Percentiles rank a stretch among this genome's conserved stretches.
Evolutionary conservation across 179 eudicot genomes (phyloP).

Genomic region (Spergularia azorica): DNA sequence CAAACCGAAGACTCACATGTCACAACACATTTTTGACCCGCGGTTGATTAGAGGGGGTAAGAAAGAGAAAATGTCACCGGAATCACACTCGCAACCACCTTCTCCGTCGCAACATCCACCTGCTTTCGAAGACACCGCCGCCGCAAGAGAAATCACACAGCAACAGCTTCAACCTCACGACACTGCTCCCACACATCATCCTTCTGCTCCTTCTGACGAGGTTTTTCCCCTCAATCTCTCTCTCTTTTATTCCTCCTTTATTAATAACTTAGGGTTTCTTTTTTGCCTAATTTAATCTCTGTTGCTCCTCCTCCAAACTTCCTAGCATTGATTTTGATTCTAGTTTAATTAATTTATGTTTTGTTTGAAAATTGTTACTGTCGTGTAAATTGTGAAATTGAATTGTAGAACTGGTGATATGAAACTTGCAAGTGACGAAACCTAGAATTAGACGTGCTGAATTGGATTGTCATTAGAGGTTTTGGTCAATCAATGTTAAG

Average conservation of each 20-base stretch:
- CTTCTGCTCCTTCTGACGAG: constrained; percentile 80
- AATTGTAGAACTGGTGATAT: too few relatives aligned
- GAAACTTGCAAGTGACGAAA: too few relatives aligned
- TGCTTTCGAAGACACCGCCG: background rate
- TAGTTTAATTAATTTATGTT: too few relatives aligned
- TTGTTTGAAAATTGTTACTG: too few relatives aligned
- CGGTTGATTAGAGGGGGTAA: background rate
- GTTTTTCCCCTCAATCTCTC: constrained; percentile 26
- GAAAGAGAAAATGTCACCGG: constrained; percentile 26
- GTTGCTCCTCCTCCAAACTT: background rate
- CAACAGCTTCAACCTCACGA: constrained; percentile 17
- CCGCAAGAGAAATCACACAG: constrained; percentile 17
- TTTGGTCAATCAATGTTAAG: too few relatives aligned
- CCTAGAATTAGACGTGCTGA: too few relatives aligned
- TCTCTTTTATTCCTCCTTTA: background rate
- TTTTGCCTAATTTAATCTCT: constrained; percentile 14
- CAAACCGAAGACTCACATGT: too few relatives aligned
- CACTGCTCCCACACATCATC: constrained; percentile 52
- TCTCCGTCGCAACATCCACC: constrained; percentile 7
- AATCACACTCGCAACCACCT: background rate
- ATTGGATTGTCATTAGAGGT: too few relatives aligned
- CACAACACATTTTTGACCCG: background rate
- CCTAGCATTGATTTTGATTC: background rate
- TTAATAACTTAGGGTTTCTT: constrained; percentile 17
- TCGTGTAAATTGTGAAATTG: too few relatives aligned